Percentiles rank a stretch among this genome's conserved stretches.
Conservation (phyloP, 2,329 filamentous ascomycete species). For the Endoconidiophora polonica region DNA sequence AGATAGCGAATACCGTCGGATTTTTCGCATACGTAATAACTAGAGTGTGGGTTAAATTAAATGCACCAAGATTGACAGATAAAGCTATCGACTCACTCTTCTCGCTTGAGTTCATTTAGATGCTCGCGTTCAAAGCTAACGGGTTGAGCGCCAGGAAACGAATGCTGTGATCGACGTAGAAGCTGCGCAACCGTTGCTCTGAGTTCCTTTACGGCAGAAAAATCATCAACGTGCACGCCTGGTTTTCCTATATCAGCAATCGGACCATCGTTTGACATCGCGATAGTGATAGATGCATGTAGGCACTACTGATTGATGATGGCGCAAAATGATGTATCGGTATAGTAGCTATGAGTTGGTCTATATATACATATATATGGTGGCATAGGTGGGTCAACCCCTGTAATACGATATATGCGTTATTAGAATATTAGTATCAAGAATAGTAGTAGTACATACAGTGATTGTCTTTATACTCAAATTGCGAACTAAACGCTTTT, state of each 20-base stretch:
- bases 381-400: not conserved
- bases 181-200: constrained; percentile 58
- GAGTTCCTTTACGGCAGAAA: constrained; percentile 32
- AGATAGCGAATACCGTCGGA: constrained; percentile 91
- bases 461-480: too few relatives aligned
- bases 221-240: too few relatives aligned
- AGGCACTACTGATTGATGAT: not conserved
- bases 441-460: too few relatives aligned
- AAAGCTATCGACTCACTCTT: constrained; percentile 40
- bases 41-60: constrained; percentile 19
- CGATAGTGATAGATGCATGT: too few relatives aligned
- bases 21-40: constrained; percentile 96
- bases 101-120: constrained; percentile 59
- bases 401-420: not conserved
- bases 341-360: too few relatives aligned
- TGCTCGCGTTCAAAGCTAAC: constrained; percentile 79
- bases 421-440: too few relatives aligned
- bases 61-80: not conserved
- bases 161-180: constrained; percentile 48
- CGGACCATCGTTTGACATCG: too few relatives aligned
- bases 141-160: constrained; percentile 83
- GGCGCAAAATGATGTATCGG: too few relatives aligned
- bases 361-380: not conserved
- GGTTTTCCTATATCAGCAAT: too few relatives aligned
- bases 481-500: not conserved